These are phyloP conservation scores for Physaria fendleri DNA, from an alignment of 345 rosid genomes.

Conservation along the genomic window DNA sequence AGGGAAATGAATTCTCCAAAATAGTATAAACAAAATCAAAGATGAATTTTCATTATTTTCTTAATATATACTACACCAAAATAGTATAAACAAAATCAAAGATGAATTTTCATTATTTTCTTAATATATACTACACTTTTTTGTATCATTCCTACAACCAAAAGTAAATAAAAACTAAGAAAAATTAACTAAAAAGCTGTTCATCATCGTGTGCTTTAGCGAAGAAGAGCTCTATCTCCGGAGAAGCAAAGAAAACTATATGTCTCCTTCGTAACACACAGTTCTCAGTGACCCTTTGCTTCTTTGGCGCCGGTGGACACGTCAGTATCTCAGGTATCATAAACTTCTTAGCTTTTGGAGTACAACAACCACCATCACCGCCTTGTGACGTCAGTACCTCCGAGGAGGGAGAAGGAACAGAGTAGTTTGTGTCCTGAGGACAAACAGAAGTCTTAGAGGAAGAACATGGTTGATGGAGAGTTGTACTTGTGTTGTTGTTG, in stretches of 20 bases:
- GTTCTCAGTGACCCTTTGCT: slow-evolving; percentile 47
- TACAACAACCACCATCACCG: slow-evolving; percentile 39
- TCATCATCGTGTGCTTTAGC: slow-evolving; percentile 52
- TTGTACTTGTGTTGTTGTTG: neutral
- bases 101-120: no score
- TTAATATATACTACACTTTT: no score
- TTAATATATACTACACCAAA: no score
- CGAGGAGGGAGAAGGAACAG: slow-evolving; percentile 21
- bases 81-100: neutral
- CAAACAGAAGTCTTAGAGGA: slow-evolving; percentile 9
- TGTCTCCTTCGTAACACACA: slow-evolving; percentile 48
- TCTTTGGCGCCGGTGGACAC: slow-evolving; percentile 98
- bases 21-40: neutral
- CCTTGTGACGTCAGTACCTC: slow-evolving; percentile 5
- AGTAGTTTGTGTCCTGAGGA: no score
- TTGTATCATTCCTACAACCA: slow-evolving; percentile 11
- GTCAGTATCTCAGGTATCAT: slow-evolving; percentile 71
- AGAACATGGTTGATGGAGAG: slow-evolving; percentile 25
- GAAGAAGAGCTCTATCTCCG: slow-evolving; percentile 94
- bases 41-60: no score
- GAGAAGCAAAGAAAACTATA: slow-evolving; percentile 86
- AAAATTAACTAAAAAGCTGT: neutral
- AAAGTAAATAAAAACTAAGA: neutral
- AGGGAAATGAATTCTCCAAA: neutral
- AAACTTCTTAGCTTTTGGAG: slow-evolving; percentile 69